A percentile compares a stretch with the other conserved stretches of the same genome.
Evolutionary conservation across 495 filamentous ascomycete species (phyloP).

Genomic region (Aspergillus haitiensis): DNA sequence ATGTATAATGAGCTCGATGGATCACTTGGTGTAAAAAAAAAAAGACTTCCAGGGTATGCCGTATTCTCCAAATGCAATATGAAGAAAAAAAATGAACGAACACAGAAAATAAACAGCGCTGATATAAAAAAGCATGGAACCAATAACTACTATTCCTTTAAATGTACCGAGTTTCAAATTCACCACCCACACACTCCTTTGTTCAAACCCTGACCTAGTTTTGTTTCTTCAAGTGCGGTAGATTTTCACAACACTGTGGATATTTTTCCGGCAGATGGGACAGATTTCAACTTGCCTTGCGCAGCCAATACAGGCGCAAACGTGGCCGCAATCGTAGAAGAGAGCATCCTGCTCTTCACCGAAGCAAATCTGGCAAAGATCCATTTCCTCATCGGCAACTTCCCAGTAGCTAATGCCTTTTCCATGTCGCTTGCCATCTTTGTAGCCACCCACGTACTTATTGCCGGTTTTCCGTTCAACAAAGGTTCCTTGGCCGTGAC

Average conservation of each 20-base stretch:
- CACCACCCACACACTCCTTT: not conserved
- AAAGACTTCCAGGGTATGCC: slow-evolving; percentile 26
- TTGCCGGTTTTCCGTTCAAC: slow-evolving; percentile 61
- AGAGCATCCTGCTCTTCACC: slow-evolving; percentile 60
- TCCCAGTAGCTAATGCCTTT: slow-evolving; percentile 64
- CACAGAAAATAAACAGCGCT: slow-evolving; percentile 15
- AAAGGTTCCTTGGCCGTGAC: slow-evolving; percentile 60
- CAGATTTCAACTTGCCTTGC: slow-evolving; percentile 63
- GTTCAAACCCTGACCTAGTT: not conserved
- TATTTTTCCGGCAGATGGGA: slow-evolving; percentile 62
- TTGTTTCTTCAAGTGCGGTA: slow-evolving; percentile 42
- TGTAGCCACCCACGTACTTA: slow-evolving; percentile 64
- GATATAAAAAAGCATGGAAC: slow-evolving; percentile 10
- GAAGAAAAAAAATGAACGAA: slow-evolving; percentile 8
- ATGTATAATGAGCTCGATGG: not conserved
- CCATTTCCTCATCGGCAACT: slow-evolving; percentile 61
- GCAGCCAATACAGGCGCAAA: slow-evolving; percentile 63
- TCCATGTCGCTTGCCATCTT: slow-evolving; percentile 60
- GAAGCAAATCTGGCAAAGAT: slow-evolving; percentile 65
- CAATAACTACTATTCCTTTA: not conserved
- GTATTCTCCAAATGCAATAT: slow-evolving; percentile 21
- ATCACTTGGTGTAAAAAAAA: not conserved
- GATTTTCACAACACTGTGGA: slow-evolving; percentile 59
- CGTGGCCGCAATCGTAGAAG: slow-evolving; percentile 67
- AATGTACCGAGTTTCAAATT: slow-evolving; percentile 7